Percentiles rank a stretch among this genome's conserved stretches.
These are phyloP conservation scores for Yamadazyma triangularis DNA, from an alignment of 1,139 yeast species.

Conservation along the genomic window DNA sequence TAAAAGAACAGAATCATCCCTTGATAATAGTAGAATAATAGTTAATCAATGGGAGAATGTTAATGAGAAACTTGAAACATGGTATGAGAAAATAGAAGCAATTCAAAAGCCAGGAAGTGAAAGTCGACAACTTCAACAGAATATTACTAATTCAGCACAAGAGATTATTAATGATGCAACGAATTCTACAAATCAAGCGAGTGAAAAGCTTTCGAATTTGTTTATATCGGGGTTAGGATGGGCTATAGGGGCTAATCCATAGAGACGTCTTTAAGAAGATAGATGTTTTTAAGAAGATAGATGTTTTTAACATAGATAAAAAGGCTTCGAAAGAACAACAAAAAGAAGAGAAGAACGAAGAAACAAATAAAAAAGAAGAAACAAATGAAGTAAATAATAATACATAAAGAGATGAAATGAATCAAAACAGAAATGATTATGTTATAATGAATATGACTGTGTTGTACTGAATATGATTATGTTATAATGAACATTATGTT, in stretches of 20 bases:
- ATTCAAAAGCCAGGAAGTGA: constrained; percentile 4
- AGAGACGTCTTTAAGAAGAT: too few relatives aligned
- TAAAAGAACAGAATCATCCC: constrained; percentile 16
- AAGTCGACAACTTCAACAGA: constrained; percentile 8
- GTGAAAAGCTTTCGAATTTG: constrained; percentile 49
- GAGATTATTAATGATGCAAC: constrained; percentile 33
- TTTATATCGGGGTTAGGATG: constrained; percentile 59
- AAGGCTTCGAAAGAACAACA: too few relatives aligned
- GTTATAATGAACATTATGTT: too few relatives aligned
- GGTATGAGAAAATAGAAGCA: constrained; percentile 11
- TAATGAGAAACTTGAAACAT: constrained; percentile 24
- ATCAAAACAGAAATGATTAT: too few relatives aligned
- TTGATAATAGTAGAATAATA: constrained; percentile 23
- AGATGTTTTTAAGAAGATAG: too few relatives aligned
- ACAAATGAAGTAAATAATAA: too few relatives aligned
- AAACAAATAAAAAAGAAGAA: too few relatives aligned
- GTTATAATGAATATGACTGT: too few relatives aligned
- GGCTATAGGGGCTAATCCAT: constrained; percentile 65
- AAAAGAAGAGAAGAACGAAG: too few relatives aligned
- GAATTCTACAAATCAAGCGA: constrained; percentile 31
- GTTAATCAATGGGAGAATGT: constrained; percentile 35
- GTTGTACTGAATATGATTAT: too few relatives aligned
- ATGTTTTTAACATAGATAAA: too few relatives aligned
- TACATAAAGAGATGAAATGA: too few relatives aligned
- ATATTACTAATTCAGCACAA: constrained; percentile 16